These are phyloP conservation scores for Strigomonas culicis DNA, from an alignment of 208 protist species.

Conservation along the genomic window DNA sequence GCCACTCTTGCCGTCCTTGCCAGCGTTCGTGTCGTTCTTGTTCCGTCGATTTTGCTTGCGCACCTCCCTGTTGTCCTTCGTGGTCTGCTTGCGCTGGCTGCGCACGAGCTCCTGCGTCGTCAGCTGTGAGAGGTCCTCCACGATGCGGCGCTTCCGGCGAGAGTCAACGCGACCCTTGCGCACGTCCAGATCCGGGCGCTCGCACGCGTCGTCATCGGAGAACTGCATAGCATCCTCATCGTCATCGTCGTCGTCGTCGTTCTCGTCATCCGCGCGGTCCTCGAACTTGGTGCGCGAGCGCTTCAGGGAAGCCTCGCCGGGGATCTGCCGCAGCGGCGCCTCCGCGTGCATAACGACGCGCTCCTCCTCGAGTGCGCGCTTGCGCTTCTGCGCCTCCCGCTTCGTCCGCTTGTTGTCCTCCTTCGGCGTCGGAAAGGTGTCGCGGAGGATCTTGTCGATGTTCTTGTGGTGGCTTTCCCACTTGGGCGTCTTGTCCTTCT, in stretches of 20 bases:
- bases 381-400: constrained; percentile 26
- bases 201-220: constrained; percentile 36
- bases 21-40: constrained; percentile 45
- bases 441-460: constrained; percentile 77
- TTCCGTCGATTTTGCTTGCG: constrained; percentile 62
- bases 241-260: constrained; percentile 32
- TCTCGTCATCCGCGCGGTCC: constrained; percentile 31
- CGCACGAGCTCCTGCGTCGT: constrained; percentile 81
- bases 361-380: constrained; percentile 71
- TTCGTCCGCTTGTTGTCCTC: constrained; percentile 24
- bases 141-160: constrained; percentile 63
- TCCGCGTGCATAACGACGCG: constrained; percentile 58
- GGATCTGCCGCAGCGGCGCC: constrained; percentile 20
- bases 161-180: constrained; percentile 62
- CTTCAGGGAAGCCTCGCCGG: constrained; percentile 7
- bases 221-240: constrained; percentile 45
- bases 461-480: constrained; percentile 84
- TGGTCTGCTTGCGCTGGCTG: constrained; percentile 76
- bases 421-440: constrained; percentile 78
- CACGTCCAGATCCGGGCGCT: constrained; percentile 55
- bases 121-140: constrained; percentile 65
- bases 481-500: constrained; percentile 54
- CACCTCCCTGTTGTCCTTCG: constrained; percentile 74
- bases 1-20: constrained; percentile 33
- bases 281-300: constrained; percentile 53